Evolutionary conservation across 441 rosid species (phyloP).

Genomic region (Populus hybrid): DNA sequence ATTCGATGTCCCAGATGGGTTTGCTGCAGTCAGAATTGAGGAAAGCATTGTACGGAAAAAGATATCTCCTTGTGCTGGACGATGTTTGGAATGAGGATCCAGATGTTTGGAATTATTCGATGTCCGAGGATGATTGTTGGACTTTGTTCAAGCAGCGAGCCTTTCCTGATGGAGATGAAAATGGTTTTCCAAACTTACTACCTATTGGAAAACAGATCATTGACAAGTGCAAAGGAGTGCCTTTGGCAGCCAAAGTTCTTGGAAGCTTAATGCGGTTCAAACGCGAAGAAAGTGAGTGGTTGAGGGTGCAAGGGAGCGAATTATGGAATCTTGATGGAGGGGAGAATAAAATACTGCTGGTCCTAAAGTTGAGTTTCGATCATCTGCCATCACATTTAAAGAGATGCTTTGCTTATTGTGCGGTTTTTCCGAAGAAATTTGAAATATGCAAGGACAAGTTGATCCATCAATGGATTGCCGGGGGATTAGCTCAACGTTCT

Average conservation of each 20-base stretch:
- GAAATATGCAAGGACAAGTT: conserved; percentile 1
- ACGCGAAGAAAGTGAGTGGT: background rate
- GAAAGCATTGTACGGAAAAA: too few relatives aligned
- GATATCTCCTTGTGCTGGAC: conserved; percentile 8
- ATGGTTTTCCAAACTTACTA: background rate
- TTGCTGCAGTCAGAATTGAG: too few relatives aligned
- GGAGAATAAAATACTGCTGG: conserved; percentile 4
- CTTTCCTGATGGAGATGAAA: conserved; percentile 7
- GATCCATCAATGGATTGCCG: conserved; percentile 23
- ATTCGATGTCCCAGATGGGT: too few relatives aligned
- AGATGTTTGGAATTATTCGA: conserved; percentile 12
- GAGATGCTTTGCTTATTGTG: conserved; percentile 23
- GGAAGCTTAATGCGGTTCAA: background rate
- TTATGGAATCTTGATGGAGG: background rate
- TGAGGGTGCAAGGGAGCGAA: background rate
- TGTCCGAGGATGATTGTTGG: conserved; percentile 25
- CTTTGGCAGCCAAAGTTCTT: background rate
- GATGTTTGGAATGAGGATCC: conserved; percentile 14
- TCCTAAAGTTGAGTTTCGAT: conserved; percentile 16
- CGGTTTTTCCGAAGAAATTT: conserved; percentile 21
- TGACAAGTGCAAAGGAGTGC: background rate
- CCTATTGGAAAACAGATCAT: background rate
- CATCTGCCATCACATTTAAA: conserved; percentile 19
- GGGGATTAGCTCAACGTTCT: conserved; percentile 13
- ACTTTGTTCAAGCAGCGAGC: conserved; percentile 22